Percentiles rank a stretch among this genome's conserved stretches.
phyloP scores from a whole-genome alignment of 768 basidiomycete species.

The Naganishia onofrii region DNA sequence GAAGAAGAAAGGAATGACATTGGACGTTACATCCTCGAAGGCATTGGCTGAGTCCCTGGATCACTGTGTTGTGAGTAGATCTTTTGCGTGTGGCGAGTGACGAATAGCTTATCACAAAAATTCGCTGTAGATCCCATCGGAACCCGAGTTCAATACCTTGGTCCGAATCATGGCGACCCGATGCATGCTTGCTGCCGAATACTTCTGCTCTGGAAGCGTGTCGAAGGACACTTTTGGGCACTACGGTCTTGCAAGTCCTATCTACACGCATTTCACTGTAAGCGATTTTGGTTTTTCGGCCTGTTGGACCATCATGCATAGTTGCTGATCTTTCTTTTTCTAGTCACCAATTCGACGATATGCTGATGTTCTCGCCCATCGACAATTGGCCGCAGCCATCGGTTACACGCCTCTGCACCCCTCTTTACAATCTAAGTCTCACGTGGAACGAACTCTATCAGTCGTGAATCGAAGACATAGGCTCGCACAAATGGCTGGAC shows the following conservation, averaged over 20 bases:
- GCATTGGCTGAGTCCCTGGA: conserved; percentile 86
- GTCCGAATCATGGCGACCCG: conserved; percentile 99
- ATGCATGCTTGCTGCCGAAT: conserved; percentile 97
- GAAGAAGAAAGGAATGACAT: conserved; percentile 74
- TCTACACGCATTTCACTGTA: conserved; percentile 93
- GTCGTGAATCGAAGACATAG: conserved; percentile 88
- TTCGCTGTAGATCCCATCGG: conserved; percentile 64
- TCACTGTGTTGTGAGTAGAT: conserved; percentile 69
- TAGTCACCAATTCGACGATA: conserved; percentile 89
- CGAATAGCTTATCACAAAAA: neutral
- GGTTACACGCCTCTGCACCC: conserved; percentile 77
- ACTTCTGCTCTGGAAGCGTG: conserved; percentile 94
- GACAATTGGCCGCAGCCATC: conserved; percentile 88
- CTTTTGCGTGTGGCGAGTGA: neutral
- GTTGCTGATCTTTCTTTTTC: neutral
- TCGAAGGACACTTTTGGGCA: conserved; percentile 88
- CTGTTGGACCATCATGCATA: neutral
- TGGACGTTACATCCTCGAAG: conserved; percentile 88
- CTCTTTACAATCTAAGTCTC: conserved; percentile 77
- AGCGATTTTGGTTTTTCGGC: conserved; percentile 21
- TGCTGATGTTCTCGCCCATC: conserved; percentile 90
- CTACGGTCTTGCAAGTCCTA: conserved; percentile 93
- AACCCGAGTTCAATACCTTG: conserved; percentile 92
- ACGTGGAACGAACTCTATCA: conserved; percentile 80
- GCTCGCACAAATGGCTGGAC: conserved; percentile 94